Base-by-base conservation (phyloP, 2,329 filamentous ascomycete genomes). In the Colletotrichum chrysophilum region DNA sequence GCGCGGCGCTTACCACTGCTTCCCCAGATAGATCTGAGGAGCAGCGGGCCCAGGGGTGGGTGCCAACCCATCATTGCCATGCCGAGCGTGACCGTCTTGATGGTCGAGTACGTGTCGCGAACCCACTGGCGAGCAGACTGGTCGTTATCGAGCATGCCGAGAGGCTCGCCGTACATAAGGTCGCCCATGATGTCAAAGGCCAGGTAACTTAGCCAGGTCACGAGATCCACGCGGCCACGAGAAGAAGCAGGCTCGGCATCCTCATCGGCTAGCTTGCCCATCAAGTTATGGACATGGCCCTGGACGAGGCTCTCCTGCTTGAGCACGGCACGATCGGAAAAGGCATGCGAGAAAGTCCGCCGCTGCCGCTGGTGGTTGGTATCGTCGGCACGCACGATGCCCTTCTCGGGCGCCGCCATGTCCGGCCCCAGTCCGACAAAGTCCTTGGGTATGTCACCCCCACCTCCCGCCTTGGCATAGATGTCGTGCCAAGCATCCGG, bases 171-270 rank as follows among this genome's bases (percentile, higher is more conserved):
- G 70, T 83, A 83, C n/a, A 78, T 77, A 14, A 83, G 78, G 48
- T 82, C 79, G 24, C 81, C 81, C 52, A 83, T 81, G 26, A 83
- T 76, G 66, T 83, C 82, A 62, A 83, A 83, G 3, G 82, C 81
- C 21, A 78, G 74, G 56, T 70, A 82, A 62, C 79, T 79, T 7
- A 73, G 62, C 18, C 77, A 36, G 55, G 80, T 77, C 28, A 84
- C 70, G 26, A 80, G 71, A 43, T 83, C 77, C 24, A 83, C 77
- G 14, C 26, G 32, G 26, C 69, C 69, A 56, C 21, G 32, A 24
- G 64, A 38, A 36, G 56, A 30, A 32, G 66, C 56, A 48, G 69
- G 62, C 38, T 68, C 56, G 16, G 38, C 48, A 26, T 75, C 36
- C 38, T 32, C 32, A 14, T 64, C 74, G 5, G 70, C 74, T 10